Conservation (phyloP, 192 early-diverging fungal species). For the Spizellomyces sp. region DNA sequence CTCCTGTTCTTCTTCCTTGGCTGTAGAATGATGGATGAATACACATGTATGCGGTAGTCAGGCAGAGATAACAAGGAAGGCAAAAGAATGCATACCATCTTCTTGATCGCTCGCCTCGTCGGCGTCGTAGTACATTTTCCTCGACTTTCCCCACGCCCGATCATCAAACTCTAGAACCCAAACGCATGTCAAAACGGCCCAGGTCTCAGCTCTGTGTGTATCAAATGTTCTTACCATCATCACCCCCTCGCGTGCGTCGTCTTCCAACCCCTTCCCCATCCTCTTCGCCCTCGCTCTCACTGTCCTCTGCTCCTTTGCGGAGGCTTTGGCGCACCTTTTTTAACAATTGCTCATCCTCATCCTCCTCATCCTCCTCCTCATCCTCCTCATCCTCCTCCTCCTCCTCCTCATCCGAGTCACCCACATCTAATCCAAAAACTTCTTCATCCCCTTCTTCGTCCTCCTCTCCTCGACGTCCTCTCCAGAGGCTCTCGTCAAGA, state of each 20-base stretch:
- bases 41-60: neutral
- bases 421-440: conserved; percentile 70
- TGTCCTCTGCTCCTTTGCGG: conserved; percentile 26
- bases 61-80: neutral
- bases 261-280: neutral
- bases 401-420: conserved; percentile 37
- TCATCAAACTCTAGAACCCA: conserved; percentile 41
- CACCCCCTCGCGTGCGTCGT: neutral
- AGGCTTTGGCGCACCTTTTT: conserved; percentile 25
- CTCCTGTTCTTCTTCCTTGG: conserved; percentile 86
- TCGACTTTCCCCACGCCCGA: conserved; percentile 77
- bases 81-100: conserved; percentile 47
- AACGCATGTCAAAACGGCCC: neutral
- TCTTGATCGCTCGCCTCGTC: conserved; percentile 77
- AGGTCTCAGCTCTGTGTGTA: neutral
- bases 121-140: conserved; percentile 81
- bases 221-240: neutral
- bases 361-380: conserved; percentile 37
- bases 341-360: conserved; percentile 37
- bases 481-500: neutral
- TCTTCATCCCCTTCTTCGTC: conserved; percentile 77
- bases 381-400: conserved; percentile 38
- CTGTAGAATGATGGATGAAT: conserved; percentile 18
- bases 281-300: conserved; percentile 26
- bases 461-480: conserved; percentile 31